Base-by-base conservation (phyloP, 2,329 filamentous ascomycete species). In the Aureobasidium sp. region DNA sequence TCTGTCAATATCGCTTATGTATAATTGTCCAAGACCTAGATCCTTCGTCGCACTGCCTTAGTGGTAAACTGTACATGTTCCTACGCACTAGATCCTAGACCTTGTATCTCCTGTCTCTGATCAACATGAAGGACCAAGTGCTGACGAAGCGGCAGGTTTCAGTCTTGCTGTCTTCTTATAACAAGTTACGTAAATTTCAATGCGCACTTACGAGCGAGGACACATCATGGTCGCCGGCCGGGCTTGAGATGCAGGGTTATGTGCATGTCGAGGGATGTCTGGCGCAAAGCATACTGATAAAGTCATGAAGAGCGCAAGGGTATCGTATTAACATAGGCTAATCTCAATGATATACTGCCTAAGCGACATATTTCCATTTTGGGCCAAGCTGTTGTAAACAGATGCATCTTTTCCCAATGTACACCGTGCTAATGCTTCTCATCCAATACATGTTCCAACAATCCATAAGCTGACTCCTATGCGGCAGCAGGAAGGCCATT, bases 401-500 rank as follows among this genome's bases (percentile, higher is more conserved):
- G 4, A 54, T 54, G 50, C 50, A 54, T 41, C 13, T 42, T 41
- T 37, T 9, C 53, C 53, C 39, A 57, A 45, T 45, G 3, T 45
- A 57, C 41, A 45, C 53, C 53, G 11, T 57, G 41, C 53, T 57
- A 36, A 57, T 45, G 53, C 39, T 57, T 45, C 37, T 10, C 39
- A 45, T 57, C 42, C 49, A 51, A 51, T 13, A 25, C 32, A 29
- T 21, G 7, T 34, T n/a, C 50, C 9, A 42, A 30, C 5, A 41
- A 21, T 16, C 11, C 36, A 53, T 6, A 5, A 53, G 25, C 7
- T 21, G 21, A 7, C 21, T 51, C 21, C 6, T 59, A 59, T 30
- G 41, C n/a, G 3, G 54, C 45, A 34, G 57, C 45, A 6, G 57
- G 44, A 11, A 58, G 54, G n/a, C 51, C 61, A 13, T 62, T 58